Base-by-base conservation (phyloP, 176 grass and related monocot genomes). In the Tillandsia fasciculata region DNA sequence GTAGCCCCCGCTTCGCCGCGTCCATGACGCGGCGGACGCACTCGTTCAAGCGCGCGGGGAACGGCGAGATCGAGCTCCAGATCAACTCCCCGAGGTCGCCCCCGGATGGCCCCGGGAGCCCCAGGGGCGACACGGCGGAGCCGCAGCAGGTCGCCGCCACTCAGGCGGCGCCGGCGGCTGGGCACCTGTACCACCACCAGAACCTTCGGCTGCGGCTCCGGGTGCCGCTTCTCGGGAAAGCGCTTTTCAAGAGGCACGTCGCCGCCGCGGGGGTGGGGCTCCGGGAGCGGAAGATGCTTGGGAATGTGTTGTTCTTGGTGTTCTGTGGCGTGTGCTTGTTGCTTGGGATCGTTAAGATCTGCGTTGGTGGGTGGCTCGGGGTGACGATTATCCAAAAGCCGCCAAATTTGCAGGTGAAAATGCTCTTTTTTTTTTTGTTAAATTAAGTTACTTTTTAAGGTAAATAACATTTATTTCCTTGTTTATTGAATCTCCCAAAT, bases 21-120 rank as follows among this genome's bases (percentile, higher is more conserved):
- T 87, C 80, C 11, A 93, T 97, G 94, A 97, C 94, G 12, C 94
- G 94, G 48, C 89, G 94, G 52, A 82, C 94, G 63, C 83, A 81
- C 74, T 97, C 94, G 8, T 97, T 97, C 84, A 97, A 97, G 77
- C 89, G 94, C 58, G 79, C 72, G 61, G 68, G 69, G 18, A 67
- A 48, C 52, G 83, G 82, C 68, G 86, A 97, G 53, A 79, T 97
- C 75, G 94, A 97, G 81, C 87, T 97, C 33, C 94, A 97, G 89
- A 97, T 92, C 82, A 86, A 87, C 74, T 97, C 93, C 14, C 93
- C 93, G 24, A 80, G 84, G 68, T 90, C 89, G 52, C 86, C 89
- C 13, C 26, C 82, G 18, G 94, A 97, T 18, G 77, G 72, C 1
- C 3, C 81, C 50, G 85, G 76, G 20, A 87, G 85, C 73, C 73